phyloP scores from a whole-genome alignment of 495 filamentous ascomycete species.

The Elaphomyces granulatus region DNA sequence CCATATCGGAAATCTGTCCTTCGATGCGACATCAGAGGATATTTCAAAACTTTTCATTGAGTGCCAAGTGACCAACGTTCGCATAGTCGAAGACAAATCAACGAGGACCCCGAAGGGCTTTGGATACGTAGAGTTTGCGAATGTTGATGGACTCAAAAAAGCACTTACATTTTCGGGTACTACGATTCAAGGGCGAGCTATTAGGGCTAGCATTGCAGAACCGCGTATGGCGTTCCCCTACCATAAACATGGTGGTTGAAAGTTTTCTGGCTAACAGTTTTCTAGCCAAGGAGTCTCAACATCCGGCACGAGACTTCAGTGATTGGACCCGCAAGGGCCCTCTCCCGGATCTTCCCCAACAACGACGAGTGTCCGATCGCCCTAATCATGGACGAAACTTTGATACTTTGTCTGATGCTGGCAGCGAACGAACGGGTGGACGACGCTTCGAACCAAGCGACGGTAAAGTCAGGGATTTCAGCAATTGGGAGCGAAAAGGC shows the following conservation, averaged over 20 bases:
- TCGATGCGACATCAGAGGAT: conserved; percentile 69
- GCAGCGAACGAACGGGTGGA: conserved; percentile 35
- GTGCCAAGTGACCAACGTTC: conserved; percentile 75
- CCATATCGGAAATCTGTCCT: conserved; percentile 92
- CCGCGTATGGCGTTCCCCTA: conserved; percentile 48
- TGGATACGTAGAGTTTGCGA: conserved; percentile 88
- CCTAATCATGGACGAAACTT: conserved; percentile 34
- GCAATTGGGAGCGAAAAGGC: conserved; percentile 91
- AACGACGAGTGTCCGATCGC: conserved; percentile 35
- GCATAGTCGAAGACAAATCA: conserved; percentile 90
- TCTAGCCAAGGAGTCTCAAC: conserved; percentile 60
- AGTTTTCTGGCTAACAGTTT: conserved; percentile 15
- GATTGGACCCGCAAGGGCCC: conserved; percentile 91
- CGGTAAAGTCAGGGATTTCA: conserved; percentile 72
- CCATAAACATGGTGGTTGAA: conserved; percentile 18
- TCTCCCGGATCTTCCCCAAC: conserved; percentile 51
- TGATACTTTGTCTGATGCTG: conserved; percentile 37
- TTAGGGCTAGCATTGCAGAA: conserved; percentile 76
- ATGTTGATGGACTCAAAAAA: conserved; percentile 78
- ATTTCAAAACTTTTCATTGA: conserved; percentile 72
- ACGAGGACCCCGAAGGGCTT: conserved; percentile 91
- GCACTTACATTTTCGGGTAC: conserved; percentile 69
- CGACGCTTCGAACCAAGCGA: conserved; percentile 50
- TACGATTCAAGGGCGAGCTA: conserved; percentile 70
- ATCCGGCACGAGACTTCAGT: conserved; percentile 43